A percentile compares a stretch with the other conserved stretches of the same genome.
phyloP scores from a whole-genome alignment of 2,329 filamentous ascomycete species.

The Trichoderma asperellum region DNA sequence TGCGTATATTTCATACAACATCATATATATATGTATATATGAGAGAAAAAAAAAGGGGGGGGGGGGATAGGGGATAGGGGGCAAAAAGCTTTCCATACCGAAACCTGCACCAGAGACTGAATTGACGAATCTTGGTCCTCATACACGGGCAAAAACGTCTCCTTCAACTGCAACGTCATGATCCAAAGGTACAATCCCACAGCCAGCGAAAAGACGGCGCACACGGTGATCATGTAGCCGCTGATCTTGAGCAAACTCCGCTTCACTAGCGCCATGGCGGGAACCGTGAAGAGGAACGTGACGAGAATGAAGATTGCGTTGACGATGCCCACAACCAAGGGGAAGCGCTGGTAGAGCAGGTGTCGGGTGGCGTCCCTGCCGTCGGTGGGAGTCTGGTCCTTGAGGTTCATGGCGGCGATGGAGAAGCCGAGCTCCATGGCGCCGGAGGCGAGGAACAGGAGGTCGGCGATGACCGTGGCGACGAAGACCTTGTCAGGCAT shows the following conservation, averaged over 20 bases:
- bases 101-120: constrained; percentile 71
- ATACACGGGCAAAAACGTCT: constrained; percentile 66
- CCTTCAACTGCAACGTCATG: constrained; percentile 69
- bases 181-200: constrained; percentile 74
- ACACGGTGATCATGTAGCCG: constrained; percentile 65
- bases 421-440: constrained; percentile 60
- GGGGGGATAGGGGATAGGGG: too few species aligned
- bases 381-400: constrained; percentile 48
- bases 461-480: constrained; percentile 53
- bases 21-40: neutral
- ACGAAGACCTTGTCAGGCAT: constrained; percentile 62
- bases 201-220: constrained; percentile 65
- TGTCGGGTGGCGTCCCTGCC: constrained; percentile 56
- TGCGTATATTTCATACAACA: neutral
- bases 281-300: constrained; percentile 70
- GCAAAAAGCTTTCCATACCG: constrained; percentile 53
- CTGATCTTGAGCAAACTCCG: constrained; percentile 72
- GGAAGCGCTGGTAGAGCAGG: constrained; percentile 58
- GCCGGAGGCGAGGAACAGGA: constrained; percentile 58
- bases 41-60: too few species aligned
- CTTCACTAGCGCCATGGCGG: constrained; percentile 69
- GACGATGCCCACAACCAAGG: constrained; percentile 67
- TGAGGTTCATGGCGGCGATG: constrained; percentile 54
- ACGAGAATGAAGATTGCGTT: constrained; percentile 74
- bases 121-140: constrained; percentile 56